Conservation (phyloP, 805 yeast genomes). For the Komagataella pastoris region DNA sequence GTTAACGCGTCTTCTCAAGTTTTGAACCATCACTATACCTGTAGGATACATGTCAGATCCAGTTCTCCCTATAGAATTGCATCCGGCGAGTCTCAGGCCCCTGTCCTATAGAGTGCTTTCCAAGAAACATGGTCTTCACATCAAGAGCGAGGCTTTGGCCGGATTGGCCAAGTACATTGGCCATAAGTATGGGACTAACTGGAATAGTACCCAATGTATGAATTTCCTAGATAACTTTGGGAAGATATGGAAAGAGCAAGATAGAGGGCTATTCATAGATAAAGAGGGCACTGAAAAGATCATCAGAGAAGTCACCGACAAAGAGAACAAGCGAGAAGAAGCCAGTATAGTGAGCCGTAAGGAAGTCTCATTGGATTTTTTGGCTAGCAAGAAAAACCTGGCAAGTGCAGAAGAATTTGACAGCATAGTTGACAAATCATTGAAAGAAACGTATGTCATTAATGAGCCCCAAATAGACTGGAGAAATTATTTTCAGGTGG, state of each 20-base stretch:
- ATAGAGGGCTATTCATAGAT: slow-evolving; percentile 75
- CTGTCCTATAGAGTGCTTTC: slow-evolving; percentile 82
- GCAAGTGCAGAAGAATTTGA: not conserved
- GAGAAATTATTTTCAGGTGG: slow-evolving; percentile 57
- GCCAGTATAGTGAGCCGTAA: slow-evolving; percentile 6
- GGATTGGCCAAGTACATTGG: slow-evolving; percentile 69
- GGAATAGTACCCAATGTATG: slow-evolving; percentile 62
- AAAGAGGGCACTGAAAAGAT: slow-evolving; percentile 56
- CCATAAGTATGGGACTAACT: slow-evolving; percentile 65
- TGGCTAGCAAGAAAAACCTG: not conserved
- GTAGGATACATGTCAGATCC: slow-evolving; percentile 17
- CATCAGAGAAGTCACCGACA: slow-evolving; percentile 17
- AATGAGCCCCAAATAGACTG: slow-evolving; percentile 30
- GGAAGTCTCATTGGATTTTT: not conserved
- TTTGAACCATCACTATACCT: slow-evolving; percentile 6
- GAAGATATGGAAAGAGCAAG: slow-evolving; percentile 76
- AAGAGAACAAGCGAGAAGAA: not conserved
- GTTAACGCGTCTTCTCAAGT: not conserved
- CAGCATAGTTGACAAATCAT: not conserved
- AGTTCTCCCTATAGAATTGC: slow-evolving; percentile 62
- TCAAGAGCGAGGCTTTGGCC: slow-evolving; percentile 74
- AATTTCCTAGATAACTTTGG: slow-evolving; percentile 67
- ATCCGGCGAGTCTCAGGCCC: slow-evolving; percentile 78
- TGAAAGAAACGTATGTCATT: not conserved
- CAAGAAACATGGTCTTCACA: slow-evolving; percentile 83